Conservation (phyloP, 2,329 filamentous ascomycete species). For the Camptophora hylomeconis region DNA sequence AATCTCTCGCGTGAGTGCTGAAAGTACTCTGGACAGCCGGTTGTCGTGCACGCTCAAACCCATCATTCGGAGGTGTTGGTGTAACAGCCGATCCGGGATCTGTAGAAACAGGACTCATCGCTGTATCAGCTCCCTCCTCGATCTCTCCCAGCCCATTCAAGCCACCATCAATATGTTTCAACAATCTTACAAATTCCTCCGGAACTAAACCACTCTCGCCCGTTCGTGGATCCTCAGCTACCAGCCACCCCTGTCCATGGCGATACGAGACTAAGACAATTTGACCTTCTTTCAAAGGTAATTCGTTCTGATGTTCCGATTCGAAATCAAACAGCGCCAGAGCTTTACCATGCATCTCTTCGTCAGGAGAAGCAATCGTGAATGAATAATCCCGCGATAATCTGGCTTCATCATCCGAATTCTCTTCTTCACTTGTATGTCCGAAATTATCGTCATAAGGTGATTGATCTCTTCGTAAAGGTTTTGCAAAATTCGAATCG, state of each 20-base stretch:
- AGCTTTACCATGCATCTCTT: conserved; percentile 94
- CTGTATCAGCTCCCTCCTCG: conserved; percentile 29
- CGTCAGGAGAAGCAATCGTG: conserved; percentile 85
- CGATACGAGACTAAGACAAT: conserved; percentile 94
- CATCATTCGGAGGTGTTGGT: conserved; percentile 11
- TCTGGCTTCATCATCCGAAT: conserved; percentile 54
- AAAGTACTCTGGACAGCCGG: conserved; percentile 38
- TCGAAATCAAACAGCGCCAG: conserved; percentile 92
- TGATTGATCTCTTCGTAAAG: conserved; percentile 21
- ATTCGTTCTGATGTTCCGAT: conserved; percentile 90
- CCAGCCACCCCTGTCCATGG: conserved; percentile 93
- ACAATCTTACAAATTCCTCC: conserved; percentile 85
- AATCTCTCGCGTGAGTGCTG: conserved; percentile 38
- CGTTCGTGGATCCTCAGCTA: conserved; percentile 89
- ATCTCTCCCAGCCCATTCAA: conserved; percentile 54
- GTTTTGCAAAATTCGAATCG: conserved; percentile 43
- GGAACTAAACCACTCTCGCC: conserved; percentile 89
- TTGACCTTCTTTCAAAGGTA: conserved; percentile 84
- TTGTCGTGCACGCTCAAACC: conserved; percentile 19
- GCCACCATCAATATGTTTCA: conserved; percentile 87
- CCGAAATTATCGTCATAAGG: conserved; percentile 29
- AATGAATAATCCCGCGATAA: conserved; percentile 91
- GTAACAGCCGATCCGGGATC: conserved; percentile 11
- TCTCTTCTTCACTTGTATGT: conserved; percentile 49
- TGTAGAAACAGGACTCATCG: conserved; percentile 46